Evolutionary conservation across 1,284 basidiomycete genomes (phyloP), one percentile per base, ranked within the genome.

Genomic region (Abortiporus biennis): DNA sequence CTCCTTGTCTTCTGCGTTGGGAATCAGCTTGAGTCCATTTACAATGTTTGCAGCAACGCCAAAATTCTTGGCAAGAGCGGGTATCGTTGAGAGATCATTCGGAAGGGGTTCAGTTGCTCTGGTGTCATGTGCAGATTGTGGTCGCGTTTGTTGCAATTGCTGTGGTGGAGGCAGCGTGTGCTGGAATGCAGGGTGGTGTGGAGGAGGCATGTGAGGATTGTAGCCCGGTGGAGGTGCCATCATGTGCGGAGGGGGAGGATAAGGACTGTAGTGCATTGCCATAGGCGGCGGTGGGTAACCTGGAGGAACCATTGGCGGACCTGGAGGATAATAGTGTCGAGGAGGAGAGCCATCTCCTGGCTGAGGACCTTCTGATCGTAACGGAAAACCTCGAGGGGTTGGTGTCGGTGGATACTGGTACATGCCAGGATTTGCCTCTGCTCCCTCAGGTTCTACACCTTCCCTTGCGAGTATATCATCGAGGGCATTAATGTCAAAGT

Each of bases 21-120:
- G 64, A 25, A 63, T 65, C 34, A 83, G 64, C 42, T 74, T 72
- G 47, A 83, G 67, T 48, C 78, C 78, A 47, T 67, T 75, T 42
- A 85, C 75, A 47, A 89, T 86, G 27, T 72, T 70, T 17, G 75
- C 66, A 39, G 80, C 74, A 20, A 89, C 85, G 42, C 86, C 86
- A 54, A 89, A 89, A 54, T 72, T 80, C 63, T 81, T 85, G 37
- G 81, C 85, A 31, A 89, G 71, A 11, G 84, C 74, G 70, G 79
- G 27, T 29, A 29, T 9, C 8, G n/a, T 29, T 29, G 84, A 81
- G 69, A 89, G 73, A 61, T 90, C 84, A 50, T 85, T 78, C 4
- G 78, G 73, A 46, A 81, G 74, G 6, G 86, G 86, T 56, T 90
- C 86, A 49, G 33, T 78, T 76, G 33, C 84, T 83, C 56, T 78